Evolutionary conservation across 352 stramenopile genomes (phyloP), one percentile per base, ranked within the genome.

Genomic region (Globisporangium cederbergense): DNA sequence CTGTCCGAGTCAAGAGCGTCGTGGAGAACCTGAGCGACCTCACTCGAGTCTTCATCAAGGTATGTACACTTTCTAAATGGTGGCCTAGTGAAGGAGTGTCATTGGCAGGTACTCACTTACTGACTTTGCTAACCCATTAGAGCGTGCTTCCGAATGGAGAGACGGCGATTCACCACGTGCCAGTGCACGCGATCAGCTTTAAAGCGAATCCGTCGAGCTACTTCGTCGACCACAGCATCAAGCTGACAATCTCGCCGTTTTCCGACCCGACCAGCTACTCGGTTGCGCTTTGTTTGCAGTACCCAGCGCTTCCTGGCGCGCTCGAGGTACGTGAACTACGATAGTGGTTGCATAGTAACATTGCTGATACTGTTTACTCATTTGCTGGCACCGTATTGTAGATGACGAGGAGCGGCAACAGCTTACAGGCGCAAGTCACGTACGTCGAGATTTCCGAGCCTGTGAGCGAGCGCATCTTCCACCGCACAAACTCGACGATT

Each of bases 221-320:
- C 20, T 32, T 43, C 11, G 56, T 81, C 11, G 74, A 83, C 9
- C 62, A 76, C 61, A 70, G 47, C 5, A 79, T 87, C 30, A 73
- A 54, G 20, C 55, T 87, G 11, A 77, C 59, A 0, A 58, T 87
- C 22, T 65, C 71, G 28, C 78, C 80, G 7, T 88, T 88, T 66
- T 89, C 80, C 2, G 80, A 89, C 25, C 80, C 80, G 34, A 86
- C 73, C 3, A 68, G 62, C 30, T 83, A 84, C 30, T 58, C 47
- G 2, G 38, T 86, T 10, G 45, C 74, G 18, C 62, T 86, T 14
- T 83, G 79, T 32, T 18, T 89, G 2, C 65, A 76, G 20, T 67
- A 81, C 30, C 58, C 59, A 32, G 65, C 49, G 0, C 59, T 79
- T 14, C 72, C 75, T 4, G 75, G 70, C 14, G 65, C 66, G 9